Base-by-base conservation (phyloP, 2,329 filamentous ascomycete genomes). In the Talaromyces atroroseus region DNA sequence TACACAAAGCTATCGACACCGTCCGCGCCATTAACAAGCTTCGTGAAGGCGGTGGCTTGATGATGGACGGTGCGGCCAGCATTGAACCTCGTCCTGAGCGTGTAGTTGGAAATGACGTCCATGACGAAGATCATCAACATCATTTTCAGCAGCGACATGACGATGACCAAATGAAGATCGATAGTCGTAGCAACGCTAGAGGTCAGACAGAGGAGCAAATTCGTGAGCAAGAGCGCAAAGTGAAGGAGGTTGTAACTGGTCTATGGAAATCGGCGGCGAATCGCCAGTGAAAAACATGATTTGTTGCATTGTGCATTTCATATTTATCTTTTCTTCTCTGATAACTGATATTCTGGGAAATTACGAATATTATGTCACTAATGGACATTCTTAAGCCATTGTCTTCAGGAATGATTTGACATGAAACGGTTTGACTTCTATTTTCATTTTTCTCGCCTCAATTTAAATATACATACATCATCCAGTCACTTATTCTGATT, bases 11-110 rank as follows among this genome's bases (percentile, higher is more conserved):
- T 16, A 87, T 87, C 63, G 84, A 87, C 67, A 86, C 84, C 0
- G 84, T 87, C 32, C 77, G 84, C 23, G 84, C 84, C 2, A 87
- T 87, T 68, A 87, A 87, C 66, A 85, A 87, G 68, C 71, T 87
- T 14, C 76, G 84, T 59, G 83, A 84, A 42, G 83, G 82, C 26
- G 80, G 81, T 29, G 80, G 80, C 11, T 76, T 82, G 40, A 83
- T 85, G 78, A 83, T 83, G 81, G 82, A 86, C 57, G 83, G 82
- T 5, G 78, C 79, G 4, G 76, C 79, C 68, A 81, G 79, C 46
- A 74, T 78, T 51, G 80, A 85, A 62, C 83, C 84, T 3, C 76
- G 75, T 57, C 74, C 73, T 3, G 74, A 77, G 59, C 68, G 67
- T 23, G 75, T 77, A 20, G 71, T 76, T 60, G 75, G 75, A 1